phyloP scores from a whole-genome alignment of 768 basidiomycete genomes.

The Infundibulicybe gibba region DNA sequence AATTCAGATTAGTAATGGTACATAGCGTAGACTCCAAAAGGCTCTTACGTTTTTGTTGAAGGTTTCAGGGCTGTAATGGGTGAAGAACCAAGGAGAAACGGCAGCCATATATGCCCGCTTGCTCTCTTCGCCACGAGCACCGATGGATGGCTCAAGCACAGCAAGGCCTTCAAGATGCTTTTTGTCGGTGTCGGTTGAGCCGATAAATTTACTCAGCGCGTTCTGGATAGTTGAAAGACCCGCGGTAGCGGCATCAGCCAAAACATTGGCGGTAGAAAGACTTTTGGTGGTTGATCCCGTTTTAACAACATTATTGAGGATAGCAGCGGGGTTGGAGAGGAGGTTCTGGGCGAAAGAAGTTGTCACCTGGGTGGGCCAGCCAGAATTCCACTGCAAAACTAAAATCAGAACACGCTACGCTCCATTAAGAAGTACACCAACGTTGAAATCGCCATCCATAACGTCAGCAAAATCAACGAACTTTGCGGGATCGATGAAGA shows the following conservation, averaged over 20 bases:
- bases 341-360: constrained; percentile 31
- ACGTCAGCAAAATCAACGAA: constrained; percentile 43
- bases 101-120: constrained; percentile 43
- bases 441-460: constrained; percentile 60
- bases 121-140: constrained; percentile 19
- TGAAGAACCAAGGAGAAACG: constrained; percentile 78
- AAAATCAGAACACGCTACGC: no score
- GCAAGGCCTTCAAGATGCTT: constrained; percentile 46
- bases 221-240: constrained; percentile 16
- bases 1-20: background rate
- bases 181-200: constrained; percentile 48
- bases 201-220: constrained; percentile 36
- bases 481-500: constrained; percentile 55
- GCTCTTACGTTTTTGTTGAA: constrained; percentile 70
- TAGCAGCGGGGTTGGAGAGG: constrained; percentile 10
- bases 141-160: constrained; percentile 18
- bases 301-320: background rate
- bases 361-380: constrained; percentile 69
- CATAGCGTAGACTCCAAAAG: background rate
- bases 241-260: constrained; percentile 10
- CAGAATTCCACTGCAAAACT: constrained; percentile 66
- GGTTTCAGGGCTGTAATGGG: constrained; percentile 63
- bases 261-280: constrained; percentile 6
- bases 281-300: background rate
- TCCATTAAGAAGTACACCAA: constrained; percentile 12